Evolutionary conservation across 2,329 filamentous ascomycete species (phyloP).

Genomic region (Colletotrichum cordylinicola): DNA sequence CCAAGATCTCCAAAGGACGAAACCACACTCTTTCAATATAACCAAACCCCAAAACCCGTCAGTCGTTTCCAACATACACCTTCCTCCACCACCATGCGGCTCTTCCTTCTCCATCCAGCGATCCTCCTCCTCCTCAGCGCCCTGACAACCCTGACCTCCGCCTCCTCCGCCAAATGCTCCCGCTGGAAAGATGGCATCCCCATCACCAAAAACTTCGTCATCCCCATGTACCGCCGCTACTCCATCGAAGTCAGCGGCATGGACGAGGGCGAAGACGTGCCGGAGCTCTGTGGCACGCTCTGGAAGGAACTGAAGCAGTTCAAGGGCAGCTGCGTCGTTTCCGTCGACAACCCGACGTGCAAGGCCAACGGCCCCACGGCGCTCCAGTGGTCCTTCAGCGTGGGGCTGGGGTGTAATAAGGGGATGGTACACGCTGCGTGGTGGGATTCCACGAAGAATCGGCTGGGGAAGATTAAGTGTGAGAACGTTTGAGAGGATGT

Average conservation of each 20-base stretch:
- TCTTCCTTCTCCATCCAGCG: not conserved
- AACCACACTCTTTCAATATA: not conserved
- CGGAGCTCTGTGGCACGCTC: not conserved
- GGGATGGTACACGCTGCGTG: not conserved
- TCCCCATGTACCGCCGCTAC: not conserved
- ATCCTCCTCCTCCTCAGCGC: not conserved
- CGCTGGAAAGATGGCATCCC: not conserved
- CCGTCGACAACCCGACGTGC: not conserved
- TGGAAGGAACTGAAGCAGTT: not conserved
- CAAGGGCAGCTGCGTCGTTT: not conserved
- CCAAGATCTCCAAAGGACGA: not conserved
- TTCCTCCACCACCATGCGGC: not conserved
- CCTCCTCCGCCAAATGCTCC: not conserved
- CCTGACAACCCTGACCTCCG: not conserved
- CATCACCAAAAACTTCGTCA: not conserved
- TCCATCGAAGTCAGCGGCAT: not conserved
- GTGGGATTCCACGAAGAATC: not conserved
- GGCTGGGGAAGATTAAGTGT: not conserved
- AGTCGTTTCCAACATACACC: not conserved
- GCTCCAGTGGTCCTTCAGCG: not conserved
- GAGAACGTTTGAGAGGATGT: not conserved
- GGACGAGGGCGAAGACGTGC: not conserved
- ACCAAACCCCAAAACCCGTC: fast-evolving
- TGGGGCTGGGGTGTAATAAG: not conserved
- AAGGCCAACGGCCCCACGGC: not conserved